Percentiles rank a stretch among this genome's conserved stretches.
Conservation (phyloP, 2,329 filamentous ascomycete species). For the Ambrosiella cleistominuta region DNA sequence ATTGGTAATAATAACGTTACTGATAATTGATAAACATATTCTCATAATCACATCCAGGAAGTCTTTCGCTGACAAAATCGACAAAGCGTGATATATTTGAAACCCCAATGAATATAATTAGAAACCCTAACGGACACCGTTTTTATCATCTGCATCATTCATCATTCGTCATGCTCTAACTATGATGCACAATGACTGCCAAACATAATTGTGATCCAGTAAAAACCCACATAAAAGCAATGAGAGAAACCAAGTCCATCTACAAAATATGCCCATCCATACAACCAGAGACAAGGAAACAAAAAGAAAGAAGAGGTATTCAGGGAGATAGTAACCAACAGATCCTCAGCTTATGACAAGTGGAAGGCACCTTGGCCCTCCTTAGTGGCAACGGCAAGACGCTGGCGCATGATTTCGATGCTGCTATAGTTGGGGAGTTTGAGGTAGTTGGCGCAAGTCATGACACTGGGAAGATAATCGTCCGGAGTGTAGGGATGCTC, state of each 20-base stretch:
- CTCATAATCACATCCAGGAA: no score
- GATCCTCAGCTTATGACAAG: slow-evolving; percentile 43
- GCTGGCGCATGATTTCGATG: slow-evolving; percentile 57
- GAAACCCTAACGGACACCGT: neutral
- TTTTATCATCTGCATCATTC: neutral
- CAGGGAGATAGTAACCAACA: neutral
- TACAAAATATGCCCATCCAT: no score
- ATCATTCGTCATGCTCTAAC: neutral
- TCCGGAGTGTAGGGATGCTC: slow-evolving; percentile 86
- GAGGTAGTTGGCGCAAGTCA: slow-evolving; percentile 99
- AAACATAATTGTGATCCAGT: no score
- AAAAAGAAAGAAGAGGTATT: neutral
- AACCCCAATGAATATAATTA: neutral
- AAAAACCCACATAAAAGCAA: no score
- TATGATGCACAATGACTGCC: neutral
- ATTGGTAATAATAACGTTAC: no score
- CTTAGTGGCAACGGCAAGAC: slow-evolving; percentile 69
- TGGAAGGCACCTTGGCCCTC: slow-evolving; percentile 98
- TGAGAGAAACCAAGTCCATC: no score
- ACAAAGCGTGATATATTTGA: neutral
- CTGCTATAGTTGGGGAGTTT: slow-evolving; percentile 89
- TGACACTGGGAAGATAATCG: slow-evolving; percentile 97
- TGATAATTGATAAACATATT: no score
- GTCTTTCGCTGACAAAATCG: neutral
- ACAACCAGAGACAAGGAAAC: neutral